These are phyloP conservation scores for Artomyces pyxidatus DNA, from an alignment of 768 basidiomycete species.

Conservation along the genomic window DNA sequence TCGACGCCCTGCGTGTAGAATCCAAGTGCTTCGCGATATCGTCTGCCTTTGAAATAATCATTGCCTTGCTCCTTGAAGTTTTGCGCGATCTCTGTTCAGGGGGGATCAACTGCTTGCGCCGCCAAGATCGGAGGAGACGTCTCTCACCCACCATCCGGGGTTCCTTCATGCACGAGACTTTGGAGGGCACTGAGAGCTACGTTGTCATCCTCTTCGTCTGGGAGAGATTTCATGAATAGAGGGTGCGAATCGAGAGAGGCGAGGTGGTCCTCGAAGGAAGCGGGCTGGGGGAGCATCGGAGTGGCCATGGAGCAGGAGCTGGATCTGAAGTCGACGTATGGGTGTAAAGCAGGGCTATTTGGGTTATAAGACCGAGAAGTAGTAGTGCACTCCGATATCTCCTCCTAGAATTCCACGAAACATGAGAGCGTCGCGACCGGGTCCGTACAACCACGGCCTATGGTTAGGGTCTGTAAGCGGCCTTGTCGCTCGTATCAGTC, in stretches of 20 bases:
- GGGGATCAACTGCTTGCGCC: background rate
- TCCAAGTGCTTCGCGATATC: conserved; percentile 76
- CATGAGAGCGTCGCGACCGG: too few relatives aligned
- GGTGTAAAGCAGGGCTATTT: too few relatives aligned
- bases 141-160: conserved; percentile 91
- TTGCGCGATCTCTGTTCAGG: conserved; percentile 67
- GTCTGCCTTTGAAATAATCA: conserved; percentile 84
- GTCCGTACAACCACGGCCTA: too few relatives aligned
- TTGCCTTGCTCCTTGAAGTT: conserved; percentile 97
- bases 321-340: background rate
- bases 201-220: conserved; percentile 57
- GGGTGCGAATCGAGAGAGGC: conserved; percentile 59
- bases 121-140: background rate
- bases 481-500: too few relatives aligned
- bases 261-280: conserved; percentile 29
- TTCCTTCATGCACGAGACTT: conserved; percentile 80
- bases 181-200: conserved; percentile 74
- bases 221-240: conserved; percentile 88
- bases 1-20: conserved; percentile 92
- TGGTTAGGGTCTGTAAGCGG: too few relatives aligned
- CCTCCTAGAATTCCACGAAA: too few relatives aligned
- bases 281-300: conserved; percentile 15
- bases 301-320: background rate
- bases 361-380: too few relatives aligned
- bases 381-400: too few relatives aligned